Evolutionary conservation across 2,329 filamentous ascomycete species (phyloP), one percentile per base, ranked within the genome.

Genomic region (Septoria linicola): DNA sequence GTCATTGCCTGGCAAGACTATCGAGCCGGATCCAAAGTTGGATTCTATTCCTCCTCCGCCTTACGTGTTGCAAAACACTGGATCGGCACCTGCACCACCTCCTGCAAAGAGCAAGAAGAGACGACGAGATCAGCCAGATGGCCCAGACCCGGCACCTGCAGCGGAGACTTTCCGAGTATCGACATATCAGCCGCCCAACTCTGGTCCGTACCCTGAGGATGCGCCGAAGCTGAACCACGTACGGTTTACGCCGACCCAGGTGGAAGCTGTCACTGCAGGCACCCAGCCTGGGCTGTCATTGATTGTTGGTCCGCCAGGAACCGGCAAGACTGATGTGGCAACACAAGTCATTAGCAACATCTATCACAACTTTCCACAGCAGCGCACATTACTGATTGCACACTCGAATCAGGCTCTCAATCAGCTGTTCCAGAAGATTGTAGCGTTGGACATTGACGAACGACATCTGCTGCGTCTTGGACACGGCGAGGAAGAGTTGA

Each of bases 321-420:
- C 93, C 5, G 93, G 95, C 57, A 99, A 99, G 76, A 99, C 93
- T n/a, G 93, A 99, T 71, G 93, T 99, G 46, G 91, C 90, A 41
- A 96, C 92, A 3, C 93, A 99, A 70, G 95, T 97, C 68, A 99
- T 99, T 73, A 96, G 89, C 75, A 96, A 97, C 69, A 87, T 99
- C 62, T 99, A 99, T 67, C 92, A 97, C 75, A 96, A 97, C 72
- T 99, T 96, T 68, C 91, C 93, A 6, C 79, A 85, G 58, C 90
- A 99, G 70, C 87, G 89, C 62, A 99, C 93, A 0, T 75, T 99
- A 14, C 81, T 99, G 34, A 83, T 99, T 58, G 93, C 93, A 3
- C 93, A 99, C 70, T 97, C 92, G 71, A 99, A 99, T 66, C 95
- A 99, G 70, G 95, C 93, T 2, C 76, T 99, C 8, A 99, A 99